These are phyloP conservation scores for Phoma herbarum DNA, from an alignment of 2,329 filamentous ascomycete genomes.

Conservation along the genomic window DNA sequence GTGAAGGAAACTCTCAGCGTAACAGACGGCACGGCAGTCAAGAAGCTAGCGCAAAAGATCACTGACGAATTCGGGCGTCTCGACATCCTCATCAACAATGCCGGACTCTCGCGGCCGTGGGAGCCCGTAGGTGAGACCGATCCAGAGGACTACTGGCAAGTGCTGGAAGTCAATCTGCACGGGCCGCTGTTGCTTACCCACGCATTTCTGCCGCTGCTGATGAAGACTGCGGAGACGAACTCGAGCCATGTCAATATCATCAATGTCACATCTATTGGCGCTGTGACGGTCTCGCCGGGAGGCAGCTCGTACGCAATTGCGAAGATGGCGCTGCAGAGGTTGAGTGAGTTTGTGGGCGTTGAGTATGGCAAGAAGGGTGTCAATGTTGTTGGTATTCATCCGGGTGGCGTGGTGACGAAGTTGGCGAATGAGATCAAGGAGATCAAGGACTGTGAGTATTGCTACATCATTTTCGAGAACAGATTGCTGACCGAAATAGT, in stretches of 20 bases:
- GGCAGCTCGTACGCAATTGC: conserved; percentile 55
- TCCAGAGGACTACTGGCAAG: conserved; percentile 53
- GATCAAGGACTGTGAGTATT: conserved; percentile 7
- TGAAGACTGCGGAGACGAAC: conserved; percentile 48
- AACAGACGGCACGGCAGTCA: conserved; percentile 50
- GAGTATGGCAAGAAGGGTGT: conserved; percentile 51
- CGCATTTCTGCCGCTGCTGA: conserved; percentile 57
- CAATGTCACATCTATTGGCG: conserved; percentile 59
- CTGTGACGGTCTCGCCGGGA: conserved; percentile 18
- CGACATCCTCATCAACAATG: conserved; percentile 61
- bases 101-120: conserved; percentile 49
- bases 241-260: conserved; percentile 48
- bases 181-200: conserved; percentile 58
- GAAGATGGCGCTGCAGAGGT: conserved; percentile 60
- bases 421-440: conserved; percentile 12
- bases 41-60: conserved; percentile 47
- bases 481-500: conserved; percentile 2
- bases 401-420: conserved; percentile 40
- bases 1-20: conserved; percentile 57
- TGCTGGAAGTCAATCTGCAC: conserved; percentile 60
- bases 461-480: background rate
- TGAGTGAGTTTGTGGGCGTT: conserved; percentile 59
- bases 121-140: conserved; percentile 47
- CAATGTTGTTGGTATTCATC: conserved; percentile 36
- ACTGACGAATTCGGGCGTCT: conserved; percentile 39